Evolutionary conservation across 345 rosid species (phyloP).

Genomic region (Gossypium arboreum): DNA sequence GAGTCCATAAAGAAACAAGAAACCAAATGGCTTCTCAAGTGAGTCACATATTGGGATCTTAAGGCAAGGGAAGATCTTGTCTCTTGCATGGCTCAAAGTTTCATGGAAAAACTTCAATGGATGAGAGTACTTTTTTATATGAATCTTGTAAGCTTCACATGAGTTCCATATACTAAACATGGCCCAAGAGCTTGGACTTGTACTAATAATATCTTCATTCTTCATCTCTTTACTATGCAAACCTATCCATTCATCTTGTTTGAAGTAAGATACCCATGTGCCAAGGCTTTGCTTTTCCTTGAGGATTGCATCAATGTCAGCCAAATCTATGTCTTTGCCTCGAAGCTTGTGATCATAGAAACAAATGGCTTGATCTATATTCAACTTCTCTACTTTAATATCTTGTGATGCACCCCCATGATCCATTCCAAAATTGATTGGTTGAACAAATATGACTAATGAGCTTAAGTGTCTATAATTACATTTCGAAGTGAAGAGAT

Average conservation of each 20-base stretch:
- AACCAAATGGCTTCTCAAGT: slow-evolving; percentile 36
- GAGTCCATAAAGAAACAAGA: slow-evolving; percentile 41
- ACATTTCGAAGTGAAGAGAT: slow-evolving; percentile 46
- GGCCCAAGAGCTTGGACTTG: slow-evolving; percentile 39
- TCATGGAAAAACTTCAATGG: slow-evolving; percentile 29
- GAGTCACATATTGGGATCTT: slow-evolving; percentile 31
- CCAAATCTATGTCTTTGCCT: slow-evolving; percentile 38
- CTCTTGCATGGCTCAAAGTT: slow-evolving; percentile 30
- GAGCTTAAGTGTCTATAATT: slow-evolving; percentile 28
- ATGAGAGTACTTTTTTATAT: slow-evolving; percentile 22
- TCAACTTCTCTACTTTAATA: slow-evolving; percentile 40
- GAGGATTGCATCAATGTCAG: slow-evolving; percentile 41
- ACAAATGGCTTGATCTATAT: slow-evolving; percentile 39
- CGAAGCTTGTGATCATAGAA: slow-evolving; percentile 38
- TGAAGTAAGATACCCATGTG: slow-evolving; percentile 53
- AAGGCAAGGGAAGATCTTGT: slow-evolving; percentile 35
- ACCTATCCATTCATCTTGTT: slow-evolving; percentile 33
- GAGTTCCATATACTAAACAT: slow-evolving; percentile 60
- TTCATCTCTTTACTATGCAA: slow-evolving; percentile 7
- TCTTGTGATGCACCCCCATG: slow-evolving; percentile 13
- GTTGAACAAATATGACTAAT: slow-evolving; percentile 40
- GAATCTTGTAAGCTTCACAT: slow-evolving; percentile 38
- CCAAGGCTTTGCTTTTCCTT: slow-evolving; percentile 47
- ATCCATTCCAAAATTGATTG: slow-evolving; percentile 15
- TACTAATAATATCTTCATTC: slow-evolving; percentile 12